phyloP scores from a whole-genome alignment of 2,329 filamentous ascomycete species.

The Sporothrix protearum region DNA sequence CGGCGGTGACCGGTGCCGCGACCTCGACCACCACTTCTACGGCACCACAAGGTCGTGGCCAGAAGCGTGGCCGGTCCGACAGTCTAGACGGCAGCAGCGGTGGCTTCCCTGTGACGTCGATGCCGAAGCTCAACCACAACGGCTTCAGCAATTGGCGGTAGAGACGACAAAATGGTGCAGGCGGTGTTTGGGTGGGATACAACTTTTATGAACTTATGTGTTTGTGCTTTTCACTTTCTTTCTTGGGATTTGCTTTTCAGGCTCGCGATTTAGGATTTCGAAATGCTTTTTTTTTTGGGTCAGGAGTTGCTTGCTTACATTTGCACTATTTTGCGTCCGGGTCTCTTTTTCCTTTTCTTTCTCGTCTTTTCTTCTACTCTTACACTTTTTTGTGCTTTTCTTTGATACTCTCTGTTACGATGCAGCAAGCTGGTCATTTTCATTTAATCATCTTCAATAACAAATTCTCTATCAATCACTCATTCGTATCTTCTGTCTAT shows the following conservation, averaged over 20 bases:
- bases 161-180: not conserved
- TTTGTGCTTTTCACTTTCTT: not conserved
- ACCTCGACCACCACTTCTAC: conserved; percentile 21
- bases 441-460: conserved; percentile 1
- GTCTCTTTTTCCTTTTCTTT: not conserved
- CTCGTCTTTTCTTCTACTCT: not conserved
- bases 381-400: not conserved
- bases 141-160: conserved; percentile 29
- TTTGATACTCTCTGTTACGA: conserved; percentile 23
- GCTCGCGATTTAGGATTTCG: conserved; percentile 26
- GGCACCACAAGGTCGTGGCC: conserved; percentile 27
- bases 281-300: not conserved
- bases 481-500: not conserved
- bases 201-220: conserved; percentile 5
- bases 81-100: conserved; percentile 31
- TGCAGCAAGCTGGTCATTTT: conserved; percentile 1
- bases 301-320: conserved; percentile 4
- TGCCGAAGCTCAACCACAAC: conserved; percentile 28
- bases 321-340: not conserved
- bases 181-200: not conserved
- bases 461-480: not conserved
- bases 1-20: not conserved
- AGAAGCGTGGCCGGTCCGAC: conserved; percentile 37
- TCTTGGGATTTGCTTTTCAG: conserved; percentile 21
- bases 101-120: conserved; percentile 28